Evolutionary conservation across 202 grass and related monocot genomes (phyloP), one percentile per base, ranked within the genome.

Genomic region (Hordeum pubiflorum): DNA sequence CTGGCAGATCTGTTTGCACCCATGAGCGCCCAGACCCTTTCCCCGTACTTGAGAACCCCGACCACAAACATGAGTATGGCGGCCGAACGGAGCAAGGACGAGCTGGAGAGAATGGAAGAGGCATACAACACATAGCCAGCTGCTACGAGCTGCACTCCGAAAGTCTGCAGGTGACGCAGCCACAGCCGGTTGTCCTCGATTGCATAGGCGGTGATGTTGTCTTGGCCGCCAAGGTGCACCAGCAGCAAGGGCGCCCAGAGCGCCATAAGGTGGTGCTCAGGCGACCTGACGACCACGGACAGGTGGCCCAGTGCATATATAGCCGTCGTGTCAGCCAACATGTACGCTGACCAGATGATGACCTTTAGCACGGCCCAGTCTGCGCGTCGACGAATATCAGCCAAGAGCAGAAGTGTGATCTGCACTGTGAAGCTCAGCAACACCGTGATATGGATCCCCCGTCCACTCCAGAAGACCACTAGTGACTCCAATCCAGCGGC

Each of bases 341-440:
- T 38, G 78, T 91, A 91, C 0, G 76, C 50, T 0, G 69, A 46
- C 89, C 89, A 27, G 2, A 27, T 27, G 26, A 27, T 2, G 26
- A 27, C 26, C 26, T 27, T 27, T 27, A 27, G 1, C 26, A 27
- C 26, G 26, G 26, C 1, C 26, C 26, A 27, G 26, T 27, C 26
- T 27, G 26, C 26, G 26, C 26, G 26, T 2, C 26, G 26, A 27
- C 26, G 26, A 27, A 27, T 27, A 27, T 27, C 26, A 1, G 26
- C 85, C 22, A 63, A 68, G 24, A 81, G 26, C 57, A 87, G 79
- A 20, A 91, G 89, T 5, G 73, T 17, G n/a, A 87, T 32, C 55
- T 91, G 89, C n/a, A 87, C 17, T 8, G 26, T 66, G 12, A 91
- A 65, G 81, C 89, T 91, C 43, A 52, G 58, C 26, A 87, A 24